Evolutionary conservation across 495 filamentous ascomycete genomes (phyloP).

Genomic region (Neurospora intermedia): DNA sequence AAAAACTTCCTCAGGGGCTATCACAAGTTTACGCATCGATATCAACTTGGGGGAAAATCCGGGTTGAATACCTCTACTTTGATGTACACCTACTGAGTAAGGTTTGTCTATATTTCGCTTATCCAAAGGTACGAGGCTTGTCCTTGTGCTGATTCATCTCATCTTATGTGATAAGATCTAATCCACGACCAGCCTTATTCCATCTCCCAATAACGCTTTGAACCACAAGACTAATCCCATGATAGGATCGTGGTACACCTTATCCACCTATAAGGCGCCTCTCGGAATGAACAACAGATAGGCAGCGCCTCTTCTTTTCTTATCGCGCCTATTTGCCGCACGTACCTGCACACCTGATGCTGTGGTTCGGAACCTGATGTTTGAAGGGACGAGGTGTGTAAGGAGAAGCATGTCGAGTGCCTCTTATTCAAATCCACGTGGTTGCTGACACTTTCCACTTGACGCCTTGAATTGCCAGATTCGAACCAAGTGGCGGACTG

Average conservation of each 20-base stretch:
- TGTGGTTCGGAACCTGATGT: background rate
- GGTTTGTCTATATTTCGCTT: background rate
- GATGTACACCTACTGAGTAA: background rate
- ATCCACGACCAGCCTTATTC: background rate
- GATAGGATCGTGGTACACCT: background rate
- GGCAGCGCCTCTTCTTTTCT: background rate
- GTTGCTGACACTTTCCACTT: background rate
- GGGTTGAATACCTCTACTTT: background rate
- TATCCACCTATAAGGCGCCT: background rate
- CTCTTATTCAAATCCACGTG: background rate
- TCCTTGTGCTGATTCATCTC: background rate
- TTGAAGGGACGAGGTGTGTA: background rate
- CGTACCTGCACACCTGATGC: background rate
- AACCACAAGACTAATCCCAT: background rate
- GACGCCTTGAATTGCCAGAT: background rate
- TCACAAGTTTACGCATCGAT: background rate
- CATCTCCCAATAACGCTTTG: background rate
- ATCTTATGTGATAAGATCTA: background rate
- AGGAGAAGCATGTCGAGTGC: background rate
- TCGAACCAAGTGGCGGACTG: background rate
- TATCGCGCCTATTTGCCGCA: background rate
- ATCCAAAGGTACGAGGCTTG: background rate
- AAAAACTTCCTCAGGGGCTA: background rate
- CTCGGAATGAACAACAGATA: background rate
- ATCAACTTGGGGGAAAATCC: background rate